Percentiles rank a stretch among this genome's conserved stretches.
Evolutionary conservation across 257 asterid species (phyloP).

Genomic region (Prunella vulgaris): DNA sequence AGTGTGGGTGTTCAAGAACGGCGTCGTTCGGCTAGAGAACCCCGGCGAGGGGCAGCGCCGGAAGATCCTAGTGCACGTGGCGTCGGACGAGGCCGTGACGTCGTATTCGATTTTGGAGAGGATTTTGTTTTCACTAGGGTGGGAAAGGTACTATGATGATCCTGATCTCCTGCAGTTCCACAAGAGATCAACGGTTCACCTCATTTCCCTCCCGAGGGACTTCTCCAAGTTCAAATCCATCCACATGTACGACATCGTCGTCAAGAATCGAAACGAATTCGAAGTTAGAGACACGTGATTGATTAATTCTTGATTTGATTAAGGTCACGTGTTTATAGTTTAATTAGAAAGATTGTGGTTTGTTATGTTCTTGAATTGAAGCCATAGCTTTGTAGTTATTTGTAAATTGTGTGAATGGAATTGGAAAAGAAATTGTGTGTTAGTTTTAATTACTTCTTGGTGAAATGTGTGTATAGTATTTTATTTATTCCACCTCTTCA

Average conservation of each 20-base stretch:
- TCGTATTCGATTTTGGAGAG: constrained; percentile 55
- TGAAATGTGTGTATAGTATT: not conserved
- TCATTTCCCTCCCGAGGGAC: constrained; percentile 68
- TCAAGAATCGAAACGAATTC: constrained; percentile 57
- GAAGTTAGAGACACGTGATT: constrained; percentile 44
- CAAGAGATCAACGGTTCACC: constrained; percentile 59
- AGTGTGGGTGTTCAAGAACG: constrained; percentile 69
- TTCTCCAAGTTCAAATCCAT: constrained; percentile 61
- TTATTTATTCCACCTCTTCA: too few species aligned
- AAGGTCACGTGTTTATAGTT: not conserved
- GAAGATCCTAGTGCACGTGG: constrained; percentile 46
- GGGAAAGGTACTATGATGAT: constrained; percentile 78
- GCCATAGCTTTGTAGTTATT: not conserved
- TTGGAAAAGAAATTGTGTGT: not conserved
- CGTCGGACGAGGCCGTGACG: constrained; percentile 43
- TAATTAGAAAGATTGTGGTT: too few species aligned
- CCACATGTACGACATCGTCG: constrained; percentile 61
- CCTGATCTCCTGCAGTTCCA: constrained; percentile 65
- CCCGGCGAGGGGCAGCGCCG: constrained; percentile 42
- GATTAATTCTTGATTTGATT: not conserved
- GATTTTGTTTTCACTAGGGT: constrained; percentile 44
- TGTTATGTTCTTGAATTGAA: not conserved
- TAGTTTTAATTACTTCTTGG: too few species aligned
- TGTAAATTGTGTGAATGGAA: not conserved
- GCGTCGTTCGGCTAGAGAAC: constrained; percentile 55